phyloP scores from a whole-genome alignment of 345 rosid genomes.

The Carallia brachiata region DNA sequence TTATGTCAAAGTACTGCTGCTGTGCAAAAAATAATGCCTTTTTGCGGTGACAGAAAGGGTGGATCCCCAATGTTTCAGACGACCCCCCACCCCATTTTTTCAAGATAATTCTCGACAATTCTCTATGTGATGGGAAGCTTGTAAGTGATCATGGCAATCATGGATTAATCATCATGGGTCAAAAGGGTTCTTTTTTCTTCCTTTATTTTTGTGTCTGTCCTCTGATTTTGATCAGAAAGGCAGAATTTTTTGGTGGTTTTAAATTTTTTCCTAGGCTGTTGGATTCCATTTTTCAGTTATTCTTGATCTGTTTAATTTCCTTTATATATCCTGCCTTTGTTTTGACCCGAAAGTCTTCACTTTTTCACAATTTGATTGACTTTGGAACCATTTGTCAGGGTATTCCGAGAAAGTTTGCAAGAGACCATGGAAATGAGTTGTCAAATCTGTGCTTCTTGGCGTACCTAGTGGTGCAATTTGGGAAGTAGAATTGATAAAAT shows the following conservation, averaged over 20 bases:
- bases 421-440: constrained; percentile 12
- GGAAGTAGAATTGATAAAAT: constrained; percentile 17
- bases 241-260: too few relatives aligned
- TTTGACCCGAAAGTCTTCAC: not conserved
- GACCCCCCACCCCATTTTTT: constrained; percentile 2
- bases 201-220: not conserved
- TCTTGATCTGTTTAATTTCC: too few relatives aligned
- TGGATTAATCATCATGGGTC: too few relatives aligned
- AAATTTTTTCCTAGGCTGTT: too few relatives aligned
- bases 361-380: not conserved
- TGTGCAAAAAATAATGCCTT: too few relatives aligned
- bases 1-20: too few relatives aligned
- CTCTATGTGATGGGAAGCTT: not conserved
- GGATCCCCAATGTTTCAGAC: too few relatives aligned
- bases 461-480: constrained; percentile 19
- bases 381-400: not conserved
- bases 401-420: constrained; percentile 24
- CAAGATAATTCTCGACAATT: constrained; percentile 8
- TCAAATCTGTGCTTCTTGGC: not conserved
- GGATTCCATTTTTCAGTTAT: too few relatives aligned
- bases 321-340: too few relatives aligned
- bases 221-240: too few relatives aligned
- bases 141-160: not conserved
- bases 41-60: too few relatives aligned
- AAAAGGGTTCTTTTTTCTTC: not conserved